Base-by-base conservation (phyloP, 495 filamentous ascomycete species). In the Schizothecium vesticola region DNA sequence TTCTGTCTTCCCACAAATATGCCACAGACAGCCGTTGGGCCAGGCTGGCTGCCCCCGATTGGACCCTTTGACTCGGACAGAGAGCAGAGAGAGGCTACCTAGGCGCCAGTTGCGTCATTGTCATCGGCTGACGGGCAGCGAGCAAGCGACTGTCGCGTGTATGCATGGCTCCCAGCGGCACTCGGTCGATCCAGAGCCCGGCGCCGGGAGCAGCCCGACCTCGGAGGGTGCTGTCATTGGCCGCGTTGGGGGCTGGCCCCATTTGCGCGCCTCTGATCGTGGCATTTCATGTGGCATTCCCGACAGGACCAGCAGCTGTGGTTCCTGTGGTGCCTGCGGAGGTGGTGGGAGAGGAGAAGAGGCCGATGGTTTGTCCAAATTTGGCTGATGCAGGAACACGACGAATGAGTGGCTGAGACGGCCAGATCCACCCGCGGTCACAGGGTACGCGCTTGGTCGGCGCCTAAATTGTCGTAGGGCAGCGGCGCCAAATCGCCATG, bases 381-480 rank as follows among this genome's bases (percentile, higher is more conserved):
- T 26, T 58, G 68, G n/a, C 10, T 13, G 59, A 69, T 73, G 73
- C 73, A 73, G 67, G 60, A 65, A 63, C 63, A 33, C 29, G 16
- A 60, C 59, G 58, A 58, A 68, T 63, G 69, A 72, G 66, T 74
- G 72, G 72, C 65, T 65, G 63, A 61, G 71, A 59, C 31, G 60
- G 33, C 43, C 60, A 64, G 26, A 28, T 58, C 31, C 25, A 56
- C 43, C 43, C 29, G 59, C 51, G 29, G 28, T 58, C 19, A 22
- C 21, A 36, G 55, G 56, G 61, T 56, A 66, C 72, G 75, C 75
- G 75, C 75, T 75, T 75, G 72, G 57, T 33, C 33, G 73, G 75
- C 75, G 75, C 72, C 62, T 75, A 77, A 70, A 72, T 60, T 67
- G 63, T 61, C 62, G 60, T 36, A n/a, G 43, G 58, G 7, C 9